A percentile compares a stretch with the other conserved stretches of the same genome.
Conservation (phyloP, 305 asterid genomes). For the Solanum chacoense region DNA sequence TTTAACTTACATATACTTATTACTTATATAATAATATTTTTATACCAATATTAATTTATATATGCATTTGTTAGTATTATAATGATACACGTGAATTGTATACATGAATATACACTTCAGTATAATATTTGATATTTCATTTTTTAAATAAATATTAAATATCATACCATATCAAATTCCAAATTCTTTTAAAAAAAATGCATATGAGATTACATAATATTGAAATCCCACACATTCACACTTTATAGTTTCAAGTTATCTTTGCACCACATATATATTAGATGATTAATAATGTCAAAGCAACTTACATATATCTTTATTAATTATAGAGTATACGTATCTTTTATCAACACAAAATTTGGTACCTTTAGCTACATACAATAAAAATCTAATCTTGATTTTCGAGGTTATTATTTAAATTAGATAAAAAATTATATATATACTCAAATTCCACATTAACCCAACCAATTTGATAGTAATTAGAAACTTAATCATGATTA, state of each 20-base stretch:
- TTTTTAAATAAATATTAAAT: too few relatives aligned
- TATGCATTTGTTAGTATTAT: background rate
- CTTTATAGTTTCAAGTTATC: background rate
- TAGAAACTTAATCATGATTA: background rate
- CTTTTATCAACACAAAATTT: background rate
- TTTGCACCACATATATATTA: background rate
- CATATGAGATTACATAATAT: background rate
- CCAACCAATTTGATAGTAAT: background rate
- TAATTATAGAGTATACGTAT: too few relatives aligned
- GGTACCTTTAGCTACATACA: background rate
- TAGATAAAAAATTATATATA: background rate
- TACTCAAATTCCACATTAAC: background rate
- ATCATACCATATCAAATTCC: background rate
- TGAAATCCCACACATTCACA: background rate
- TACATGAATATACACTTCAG: background rate
- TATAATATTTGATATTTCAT: background rate
- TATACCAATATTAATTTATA: background rate
- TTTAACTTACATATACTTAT: background rate
- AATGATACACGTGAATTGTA: background rate
- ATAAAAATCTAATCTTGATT: background rate
- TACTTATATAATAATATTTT: background rate
- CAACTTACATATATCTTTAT: background rate
- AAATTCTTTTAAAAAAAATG: background rate
- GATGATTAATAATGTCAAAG: background rate
- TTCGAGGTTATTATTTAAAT: background rate